Evolutionary conservation across 2,329 filamentous ascomycete species (phyloP), one percentile per base, ranked within the genome.

Genomic region (Penicillium frequentans): DNA sequence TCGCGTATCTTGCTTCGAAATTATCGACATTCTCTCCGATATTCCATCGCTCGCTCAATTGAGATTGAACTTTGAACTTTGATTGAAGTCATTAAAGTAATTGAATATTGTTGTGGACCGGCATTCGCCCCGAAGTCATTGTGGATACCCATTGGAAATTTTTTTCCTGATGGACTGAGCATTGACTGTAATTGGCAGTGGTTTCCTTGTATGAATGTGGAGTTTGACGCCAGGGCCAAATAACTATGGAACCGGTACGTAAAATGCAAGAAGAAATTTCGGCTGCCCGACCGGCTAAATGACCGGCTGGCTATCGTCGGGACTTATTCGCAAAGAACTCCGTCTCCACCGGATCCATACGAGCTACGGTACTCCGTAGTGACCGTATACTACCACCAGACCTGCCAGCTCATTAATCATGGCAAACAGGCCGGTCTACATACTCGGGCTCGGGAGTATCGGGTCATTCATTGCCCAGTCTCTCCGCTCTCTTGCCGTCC

Each of bases 381-480:
- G 19, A 44, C 8, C 11, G 26, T 46, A 46, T 46, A 46, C 21
- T n/a, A n/a, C 14, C 8, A 19, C 13, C 19, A 14, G 9, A 10
- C 11, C n/a, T 4, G 3, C 23, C 23, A 47, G 14, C 1, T 33
- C 45, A 47, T 37, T 42, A 51, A 39, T 3, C 13, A 63, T 63
- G 61, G 24, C 31, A n/a, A 23, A 46, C 11, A 45, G 47, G 5
- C 31, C 48, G 3, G 54, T 66, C n/a, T 55, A 64, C 26, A 50
- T 66, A 16, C 43, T 65, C 11, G 64, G 64, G 9, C 57, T 66
- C 26, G 64, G 64, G 23, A 66, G 64, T 52, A 65, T 66, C 29
- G 64, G 64, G 1, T 58, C 61, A 1, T 62, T 66, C 24, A 57
- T 65, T 44, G 64, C 64, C 3, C 62, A 66, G 43, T 62, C 57